Percentiles rank a stretch among this genome's conserved stretches.
phyloP scores from a whole-genome alignment of 176 grass and related monocot species.

The Phoenix roebelenii region DNA sequence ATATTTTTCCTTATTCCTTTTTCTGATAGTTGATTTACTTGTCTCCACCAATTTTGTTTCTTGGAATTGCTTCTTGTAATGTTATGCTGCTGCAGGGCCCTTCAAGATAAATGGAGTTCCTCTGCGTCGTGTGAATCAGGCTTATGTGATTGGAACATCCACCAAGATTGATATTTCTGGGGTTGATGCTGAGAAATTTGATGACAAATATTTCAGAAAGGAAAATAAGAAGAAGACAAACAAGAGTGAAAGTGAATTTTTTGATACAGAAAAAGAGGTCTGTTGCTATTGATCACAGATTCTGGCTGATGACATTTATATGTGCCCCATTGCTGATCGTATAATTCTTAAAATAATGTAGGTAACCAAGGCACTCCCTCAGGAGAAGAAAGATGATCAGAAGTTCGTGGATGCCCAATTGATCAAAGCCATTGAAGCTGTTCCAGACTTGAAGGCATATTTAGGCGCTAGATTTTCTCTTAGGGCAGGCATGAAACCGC shows the following conservation, averaged over 20 bases:
- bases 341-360: neutral
- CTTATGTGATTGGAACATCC: constrained; percentile 71
- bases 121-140: constrained; percentile 67
- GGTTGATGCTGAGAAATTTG: constrained; percentile 52
- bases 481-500: constrained; percentile 73
- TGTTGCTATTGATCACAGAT: neutral
- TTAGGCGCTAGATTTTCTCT: constrained; percentile 65
- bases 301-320: neutral
- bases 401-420: constrained; percentile 48
- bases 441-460: constrained; percentile 69
- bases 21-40: neutral
- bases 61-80: neutral
- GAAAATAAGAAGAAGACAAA: constrained; percentile 65
- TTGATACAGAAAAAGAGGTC: constrained; percentile 76
- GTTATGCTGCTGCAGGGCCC: constrained; percentile 45
- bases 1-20: neutral
- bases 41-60: neutral
- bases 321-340: neutral
- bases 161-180: constrained; percentile 81
- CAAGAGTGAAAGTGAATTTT: constrained; percentile 85
- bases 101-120: constrained; percentile 98
- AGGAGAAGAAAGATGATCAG: constrained; percentile 81
- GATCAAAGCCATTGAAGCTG: constrained; percentile 65
- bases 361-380: constrained; percentile 42
- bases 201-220: constrained; percentile 86